Percentiles rank a stretch among this genome's conserved stretches.
Evolutionary conservation across 1,284 basidiomycete species (phyloP).

Genomic region (Leccinum glutinopallens): DNA sequence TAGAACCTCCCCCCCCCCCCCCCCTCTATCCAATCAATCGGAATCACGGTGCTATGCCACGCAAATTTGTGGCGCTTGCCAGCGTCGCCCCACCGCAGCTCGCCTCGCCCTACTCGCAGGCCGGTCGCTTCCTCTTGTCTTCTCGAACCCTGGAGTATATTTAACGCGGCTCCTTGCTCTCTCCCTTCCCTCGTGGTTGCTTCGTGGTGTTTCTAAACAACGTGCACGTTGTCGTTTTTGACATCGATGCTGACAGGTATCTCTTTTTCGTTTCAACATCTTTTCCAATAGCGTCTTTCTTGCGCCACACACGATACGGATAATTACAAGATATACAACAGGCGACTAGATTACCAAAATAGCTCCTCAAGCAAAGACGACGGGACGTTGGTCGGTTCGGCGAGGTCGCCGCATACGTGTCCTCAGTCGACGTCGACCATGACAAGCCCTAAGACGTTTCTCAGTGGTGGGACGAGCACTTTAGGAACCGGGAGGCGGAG

Average conservation of each 20-base stretch:
- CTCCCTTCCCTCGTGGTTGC: slow-evolving; percentile 21
- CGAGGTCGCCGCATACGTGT: slow-evolving; percentile 24
- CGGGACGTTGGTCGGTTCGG: slow-evolving; percentile 29
- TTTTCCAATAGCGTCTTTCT: background rate
- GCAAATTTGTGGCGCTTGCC: slow-evolving; percentile 11
- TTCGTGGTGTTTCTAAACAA: slow-evolving; percentile 12
- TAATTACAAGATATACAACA: background rate
- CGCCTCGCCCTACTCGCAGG: slow-evolving; percentile 18
- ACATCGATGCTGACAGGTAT: slow-evolving; percentile 9
- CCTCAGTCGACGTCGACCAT: slow-evolving; percentile 24
- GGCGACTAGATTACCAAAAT: slow-evolving; percentile 5
- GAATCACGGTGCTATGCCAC: slow-evolving; percentile 22
- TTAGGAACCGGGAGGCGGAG: slow-evolving; percentile 11
- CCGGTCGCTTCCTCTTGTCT: no score
- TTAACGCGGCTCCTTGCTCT: slow-evolving; percentile 13
- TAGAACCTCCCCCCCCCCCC: no score
- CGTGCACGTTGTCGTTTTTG: slow-evolving; percentile 10
- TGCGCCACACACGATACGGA: background rate
- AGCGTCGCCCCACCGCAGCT: slow-evolving; percentile 19
- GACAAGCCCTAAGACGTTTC: slow-evolving; percentile 21
- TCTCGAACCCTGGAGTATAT: slow-evolving; percentile 22
- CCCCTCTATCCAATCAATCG: background rate
- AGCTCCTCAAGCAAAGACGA: slow-evolving; percentile 12
- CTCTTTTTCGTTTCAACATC: background rate
- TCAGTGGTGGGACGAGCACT: slow-evolving; percentile 12